A percentile compares a stretch with the other conserved stretches of the same genome.
These are phyloP conservation scores for Trebouxia gelatinosa DNA, from an alignment of 163 green algal species.

Conservation along the genomic window DNA sequence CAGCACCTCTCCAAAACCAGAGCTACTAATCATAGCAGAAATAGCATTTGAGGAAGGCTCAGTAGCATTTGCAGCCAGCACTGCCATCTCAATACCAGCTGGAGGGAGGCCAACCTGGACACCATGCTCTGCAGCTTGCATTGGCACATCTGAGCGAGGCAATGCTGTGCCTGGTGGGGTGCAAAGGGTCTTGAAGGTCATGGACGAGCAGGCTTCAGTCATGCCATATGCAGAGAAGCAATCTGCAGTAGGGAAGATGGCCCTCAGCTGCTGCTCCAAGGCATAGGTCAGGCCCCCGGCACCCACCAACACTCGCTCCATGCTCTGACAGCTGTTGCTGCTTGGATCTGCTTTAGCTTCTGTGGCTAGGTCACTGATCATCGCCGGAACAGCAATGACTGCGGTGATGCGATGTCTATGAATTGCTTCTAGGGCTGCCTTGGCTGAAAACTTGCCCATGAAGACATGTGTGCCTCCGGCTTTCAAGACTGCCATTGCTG, in stretches of 20 bases:
- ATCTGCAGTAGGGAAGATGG: constrained; percentile 66
- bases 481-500: constrained; percentile 73
- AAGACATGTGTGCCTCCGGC: constrained; percentile 66
- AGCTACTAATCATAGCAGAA: no score
- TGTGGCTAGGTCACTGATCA: constrained; percentile 72
- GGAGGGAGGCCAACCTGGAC: constrained; percentile 61
- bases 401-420: constrained; percentile 57
- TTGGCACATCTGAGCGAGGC: no score
- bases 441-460: constrained; percentile 19
- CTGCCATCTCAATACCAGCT: constrained; percentile 60
- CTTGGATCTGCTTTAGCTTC: constrained; percentile 16
- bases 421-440: constrained; percentile 39
- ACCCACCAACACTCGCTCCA: constrained; percentile 68
- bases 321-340: neutral
- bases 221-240: constrained; percentile 91
- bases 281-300: constrained; percentile 51
- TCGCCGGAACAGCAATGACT: constrained; percentile 90
- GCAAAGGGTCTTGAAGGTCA: constrained; percentile 66
- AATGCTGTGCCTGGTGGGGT: no score
- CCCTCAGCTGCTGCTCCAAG: constrained; percentile 31
- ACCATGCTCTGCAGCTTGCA: no score
- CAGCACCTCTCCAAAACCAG: constrained; percentile 65
- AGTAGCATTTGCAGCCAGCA: constrained; percentile 32
- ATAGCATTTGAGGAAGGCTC: no score
- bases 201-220: constrained; percentile 83